Evolutionary conservation across 148 eudicot genomes (phyloP).

Genomic region (Dysphania ambrosioides): DNA sequence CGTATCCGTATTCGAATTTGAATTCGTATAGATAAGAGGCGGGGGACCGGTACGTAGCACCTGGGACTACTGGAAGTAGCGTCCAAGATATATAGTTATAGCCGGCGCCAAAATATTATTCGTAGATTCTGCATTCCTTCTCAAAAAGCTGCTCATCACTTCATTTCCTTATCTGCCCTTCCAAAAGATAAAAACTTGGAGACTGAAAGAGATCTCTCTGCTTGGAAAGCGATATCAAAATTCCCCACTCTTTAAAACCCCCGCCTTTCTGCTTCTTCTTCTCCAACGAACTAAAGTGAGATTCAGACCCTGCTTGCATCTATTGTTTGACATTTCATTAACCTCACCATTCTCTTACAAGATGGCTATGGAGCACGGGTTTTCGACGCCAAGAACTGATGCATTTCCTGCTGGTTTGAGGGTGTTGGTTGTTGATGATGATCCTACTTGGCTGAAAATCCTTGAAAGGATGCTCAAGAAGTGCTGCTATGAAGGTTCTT

Average conservation of each 20-base stretch:
- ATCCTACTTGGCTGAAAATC: conserved; percentile 83
- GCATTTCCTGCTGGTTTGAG: conserved; percentile 78
- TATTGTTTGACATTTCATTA: neutral
- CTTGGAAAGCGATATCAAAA: neutral
- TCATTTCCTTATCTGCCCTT: too few relatives aligned
- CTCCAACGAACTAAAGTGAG: conserved; percentile 19
- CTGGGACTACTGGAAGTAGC: conserved; percentile 20
- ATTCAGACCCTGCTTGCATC: neutral
- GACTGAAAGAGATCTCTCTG: neutral
- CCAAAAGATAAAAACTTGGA: neutral
- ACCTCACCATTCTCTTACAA: neutral
- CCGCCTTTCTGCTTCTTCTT: conserved; percentile 18
- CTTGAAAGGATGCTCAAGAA: conserved; percentile 96
- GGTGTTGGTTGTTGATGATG: conserved; percentile 94
- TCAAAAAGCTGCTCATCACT: neutral
- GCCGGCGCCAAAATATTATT: conserved; percentile 62
- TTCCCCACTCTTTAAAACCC: conserved; percentile 16
- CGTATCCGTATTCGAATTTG: too few relatives aligned
- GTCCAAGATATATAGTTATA: conserved; percentile 14
- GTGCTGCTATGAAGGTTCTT: conserved; percentile 83
- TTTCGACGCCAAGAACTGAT: conserved; percentile 57
- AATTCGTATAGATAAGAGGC: too few relatives aligned
- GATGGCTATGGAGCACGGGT: conserved; percentile 54
- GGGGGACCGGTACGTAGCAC: conserved; percentile 36
- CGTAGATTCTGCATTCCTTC: conserved; percentile 38